Evolutionary conservation across 192 early-diverging fungal species (phyloP).

Genomic region (Diversispora epigaea): DNA sequence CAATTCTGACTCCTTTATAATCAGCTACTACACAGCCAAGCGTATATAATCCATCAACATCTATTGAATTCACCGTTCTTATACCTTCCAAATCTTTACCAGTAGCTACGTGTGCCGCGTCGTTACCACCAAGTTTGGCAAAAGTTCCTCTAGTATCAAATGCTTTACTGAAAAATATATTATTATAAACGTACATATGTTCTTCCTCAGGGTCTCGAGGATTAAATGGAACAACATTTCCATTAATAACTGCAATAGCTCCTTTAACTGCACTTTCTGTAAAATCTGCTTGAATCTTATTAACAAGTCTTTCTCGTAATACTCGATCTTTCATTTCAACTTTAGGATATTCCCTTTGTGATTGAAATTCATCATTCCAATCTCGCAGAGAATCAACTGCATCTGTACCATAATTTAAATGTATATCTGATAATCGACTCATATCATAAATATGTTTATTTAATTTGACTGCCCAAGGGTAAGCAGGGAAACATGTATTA

Average conservation of each 20-base stretch:
- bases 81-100: slow-evolving; percentile 95
- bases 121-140: slow-evolving; percentile 78
- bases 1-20: slow-evolving; percentile 85
- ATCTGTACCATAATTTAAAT: slow-evolving; percentile 59
- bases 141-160: slow-evolving; percentile 87
- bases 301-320: slow-evolving; percentile 78
- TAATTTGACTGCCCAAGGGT: slow-evolving; percentile 80
- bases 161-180: slow-evolving; percentile 92
- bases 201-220: slow-evolving; percentile 71
- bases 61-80: slow-evolving; percentile 67
- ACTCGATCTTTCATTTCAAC: slow-evolving; percentile 78
- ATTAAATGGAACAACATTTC: slow-evolving; percentile 74
- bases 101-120: slow-evolving; percentile 88
- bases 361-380: slow-evolving; percentile 97
- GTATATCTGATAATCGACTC: slow-evolving; percentile 62
- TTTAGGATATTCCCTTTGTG: slow-evolving; percentile 80
- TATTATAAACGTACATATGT: slow-evolving; percentile 91
- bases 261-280: slow-evolving; percentile 85
- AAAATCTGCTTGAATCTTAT: slow-evolving; percentile 88
- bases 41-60: slow-evolving; percentile 81
- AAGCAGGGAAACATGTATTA: slow-evolving; percentile 61
- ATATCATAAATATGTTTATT: slow-evolving; percentile 57
- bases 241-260: slow-evolving; percentile 80
- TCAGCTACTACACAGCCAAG: slow-evolving; percentile 90
- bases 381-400: slow-evolving; percentile 75